Conservation (phyloP, 176 grass and related monocot species). For the Avena eriantha region DNA sequence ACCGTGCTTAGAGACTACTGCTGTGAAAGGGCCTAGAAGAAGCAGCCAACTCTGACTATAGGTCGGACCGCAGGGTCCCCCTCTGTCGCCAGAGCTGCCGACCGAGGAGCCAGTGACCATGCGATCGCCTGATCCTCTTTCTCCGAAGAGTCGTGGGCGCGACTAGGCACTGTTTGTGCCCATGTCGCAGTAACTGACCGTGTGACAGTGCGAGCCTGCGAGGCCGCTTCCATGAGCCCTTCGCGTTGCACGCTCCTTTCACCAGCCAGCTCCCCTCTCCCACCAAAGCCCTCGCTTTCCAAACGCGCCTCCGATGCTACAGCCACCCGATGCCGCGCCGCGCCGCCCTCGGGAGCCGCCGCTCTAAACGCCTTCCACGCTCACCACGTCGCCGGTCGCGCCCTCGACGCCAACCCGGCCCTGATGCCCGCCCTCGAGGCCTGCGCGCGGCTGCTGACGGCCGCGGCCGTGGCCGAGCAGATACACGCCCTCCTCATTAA, state of each 20-base stretch:
- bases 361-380: constrained; percentile 42
- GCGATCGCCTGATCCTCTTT: too few species aligned
- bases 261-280: not conserved
- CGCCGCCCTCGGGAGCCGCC: constrained; percentile 17
- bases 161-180: not conserved
- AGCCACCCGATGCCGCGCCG: constrained; percentile 25
- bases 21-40: too few species aligned
- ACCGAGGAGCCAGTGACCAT: too few species aligned
- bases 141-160: too few species aligned
- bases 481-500: constrained; percentile 61
- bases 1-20: too few species aligned
- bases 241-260: not conserved
- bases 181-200: not conserved
- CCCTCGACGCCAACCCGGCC: constrained; percentile 41
- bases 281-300: not conserved
- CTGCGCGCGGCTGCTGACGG: constrained; percentile 50
- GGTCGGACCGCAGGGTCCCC: too few species aligned
- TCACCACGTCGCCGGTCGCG: constrained; percentile 32
- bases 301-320: constrained; percentile 28
- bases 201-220: not conserved
- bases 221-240: not conserved
- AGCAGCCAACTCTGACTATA: too few species aligned
- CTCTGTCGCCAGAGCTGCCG: too few species aligned
- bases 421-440: constrained; percentile 48
- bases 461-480: constrained; percentile 44